Percentiles rank a stretch among this genome's conserved stretches.
phyloP scores from a whole-genome alignment of 1,139 yeast genomes.

The Lodderomyces pseudojiufengensis region DNA sequence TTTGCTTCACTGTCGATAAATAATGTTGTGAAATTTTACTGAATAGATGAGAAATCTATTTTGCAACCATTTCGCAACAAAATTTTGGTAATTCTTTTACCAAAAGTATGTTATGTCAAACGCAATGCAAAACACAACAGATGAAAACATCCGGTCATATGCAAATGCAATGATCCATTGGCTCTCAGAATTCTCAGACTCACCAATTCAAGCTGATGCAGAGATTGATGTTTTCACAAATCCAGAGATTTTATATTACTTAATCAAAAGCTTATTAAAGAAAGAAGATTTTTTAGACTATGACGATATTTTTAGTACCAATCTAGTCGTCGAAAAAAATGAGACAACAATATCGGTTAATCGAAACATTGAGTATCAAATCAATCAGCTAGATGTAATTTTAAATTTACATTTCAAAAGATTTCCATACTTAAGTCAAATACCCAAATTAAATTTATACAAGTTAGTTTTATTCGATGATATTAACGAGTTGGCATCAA shows the following conservation, averaged over 20 bases:
- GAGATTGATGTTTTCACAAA: constrained; percentile 13
- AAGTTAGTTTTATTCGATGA: constrained; percentile 18
- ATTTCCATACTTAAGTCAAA: constrained; percentile 1
- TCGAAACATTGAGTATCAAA: constrained; percentile 12
- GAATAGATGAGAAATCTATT: too few relatives aligned
- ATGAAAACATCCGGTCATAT: constrained; percentile 1
- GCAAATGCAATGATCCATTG: constrained; percentile 20
- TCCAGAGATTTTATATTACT: constrained; percentile 15
- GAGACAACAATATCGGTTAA: constrained; percentile 6
- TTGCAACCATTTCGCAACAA: too few relatives aligned
- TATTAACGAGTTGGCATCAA: constrained; percentile 13
- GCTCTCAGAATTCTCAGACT: constrained; percentile 23
- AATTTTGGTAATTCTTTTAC: too few relatives aligned
- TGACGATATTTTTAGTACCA: too few relatives aligned
- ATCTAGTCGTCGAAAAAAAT: too few relatives aligned
- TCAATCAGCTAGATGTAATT: constrained; percentile 12
- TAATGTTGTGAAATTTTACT: too few relatives aligned
- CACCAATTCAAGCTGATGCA: constrained; percentile 15
- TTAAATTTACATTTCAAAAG: constrained; percentile 6
- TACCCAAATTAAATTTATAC: constrained; percentile 13
- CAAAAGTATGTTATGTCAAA: not conserved
- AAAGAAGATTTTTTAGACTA: constrained; percentile 15
- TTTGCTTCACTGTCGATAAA: too few relatives aligned
- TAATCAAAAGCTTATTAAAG: constrained; percentile 15
- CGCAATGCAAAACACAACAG: not conserved